These are phyloP conservation scores for Aspergillus fischeri DNA, from an alignment of 2,329 filamentous ascomycete genomes.

Conservation along the genomic window DNA sequence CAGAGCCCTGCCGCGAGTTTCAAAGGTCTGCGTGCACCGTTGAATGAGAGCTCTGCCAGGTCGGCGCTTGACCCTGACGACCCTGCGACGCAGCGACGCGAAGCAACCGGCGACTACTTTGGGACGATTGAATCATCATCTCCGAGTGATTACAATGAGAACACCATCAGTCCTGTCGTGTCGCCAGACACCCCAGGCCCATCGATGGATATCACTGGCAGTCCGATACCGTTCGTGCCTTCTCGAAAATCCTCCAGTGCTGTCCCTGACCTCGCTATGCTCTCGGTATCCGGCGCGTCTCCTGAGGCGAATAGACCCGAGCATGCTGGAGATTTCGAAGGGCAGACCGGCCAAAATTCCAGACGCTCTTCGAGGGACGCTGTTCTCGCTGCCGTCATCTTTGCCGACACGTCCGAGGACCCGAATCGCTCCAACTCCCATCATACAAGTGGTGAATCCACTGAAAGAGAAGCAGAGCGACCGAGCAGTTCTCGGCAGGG, in stretches of 20 bases:
- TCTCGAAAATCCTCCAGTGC: constrained; percentile 31
- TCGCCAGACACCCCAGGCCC: constrained; percentile 34
- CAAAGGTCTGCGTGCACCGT: constrained; percentile 8
- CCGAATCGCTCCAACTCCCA: constrained; percentile 10
- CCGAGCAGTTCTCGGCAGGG: constrained; percentile 29
- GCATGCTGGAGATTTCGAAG: constrained; percentile 7
- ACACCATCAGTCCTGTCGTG: constrained; percentile 31
- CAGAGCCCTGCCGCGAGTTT: constrained; percentile 24
- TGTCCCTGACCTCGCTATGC: constrained; percentile 24
- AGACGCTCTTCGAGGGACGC: constrained; percentile 20
- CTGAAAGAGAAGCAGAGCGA: constrained; percentile 20
- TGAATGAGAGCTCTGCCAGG: constrained; percentile 11
- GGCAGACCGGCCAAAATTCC: constrained; percentile 9
- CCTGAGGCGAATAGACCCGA: constrained; percentile 7
- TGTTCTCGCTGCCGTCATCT: constrained; percentile 26
- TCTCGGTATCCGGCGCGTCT: constrained; percentile 20
- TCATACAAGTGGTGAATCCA: constrained; percentile 5
- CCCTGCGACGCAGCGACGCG: neutral
- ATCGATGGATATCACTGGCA: constrained; percentile 33
- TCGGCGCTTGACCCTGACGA: constrained; percentile 5
- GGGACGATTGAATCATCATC: constrained; percentile 14
- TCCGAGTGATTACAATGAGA: constrained; percentile 26
- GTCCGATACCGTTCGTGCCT: constrained; percentile 12
- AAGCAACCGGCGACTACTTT: constrained; percentile 13
- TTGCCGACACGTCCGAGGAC: constrained; percentile 20